A percentile compares a stretch with the other conserved stretches of the same genome.
Evolutionary conservation across 108 stramenopile genomes (phyloP).

Genomic region (Tribonema minus): DNA sequence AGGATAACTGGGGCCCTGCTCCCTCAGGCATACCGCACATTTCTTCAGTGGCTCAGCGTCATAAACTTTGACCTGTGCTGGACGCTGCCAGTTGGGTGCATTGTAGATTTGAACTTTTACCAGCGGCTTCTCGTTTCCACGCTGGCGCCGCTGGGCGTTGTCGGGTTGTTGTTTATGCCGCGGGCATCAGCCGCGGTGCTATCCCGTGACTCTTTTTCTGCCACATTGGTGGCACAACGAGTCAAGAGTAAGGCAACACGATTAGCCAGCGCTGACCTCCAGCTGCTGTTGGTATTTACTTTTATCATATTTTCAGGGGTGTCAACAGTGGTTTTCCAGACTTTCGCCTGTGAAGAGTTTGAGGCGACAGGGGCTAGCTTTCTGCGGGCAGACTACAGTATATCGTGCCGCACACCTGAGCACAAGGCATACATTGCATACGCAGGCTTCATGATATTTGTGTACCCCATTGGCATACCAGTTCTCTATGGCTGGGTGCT

Average conservation of each 20-base stretch:
- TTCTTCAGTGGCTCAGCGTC: not conserved
- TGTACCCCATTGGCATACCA: slow-evolving; percentile 37
- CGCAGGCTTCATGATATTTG: not conserved
- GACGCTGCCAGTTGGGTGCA: slow-evolving; percentile 13
- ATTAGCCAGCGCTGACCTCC: not conserved
- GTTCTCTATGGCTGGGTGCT: slow-evolving; percentile 28
- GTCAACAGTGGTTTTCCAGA: slow-evolving; percentile 3
- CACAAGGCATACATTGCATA: slow-evolving; percentile 7
- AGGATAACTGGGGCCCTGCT: not conserved
- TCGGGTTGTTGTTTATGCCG: not conserved
- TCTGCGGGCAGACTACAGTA: slow-evolving; percentile 13
- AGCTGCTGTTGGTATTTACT: not conserved
- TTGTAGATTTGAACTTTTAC: slow-evolving; percentile 5
- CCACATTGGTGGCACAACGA: not conserved
- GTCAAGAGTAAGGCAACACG: not conserved
- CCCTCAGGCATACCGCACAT: not conserved
- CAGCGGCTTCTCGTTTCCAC: slow-evolving; percentile 3
- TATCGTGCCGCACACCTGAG: not conserved
- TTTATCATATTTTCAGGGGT: slow-evolving; percentile 1
- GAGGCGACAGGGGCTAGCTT: slow-evolving; percentile 11
- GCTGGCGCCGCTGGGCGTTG: slow-evolving; percentile 5
- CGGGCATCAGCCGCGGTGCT: not conserved
- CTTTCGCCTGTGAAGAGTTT: not conserved
- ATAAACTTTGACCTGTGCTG: slow-evolving; percentile 18
- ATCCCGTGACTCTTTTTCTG: no score